phyloP scores from a whole-genome alignment of 805 yeast species.

The Barnettozyma pratensis region DNA sequence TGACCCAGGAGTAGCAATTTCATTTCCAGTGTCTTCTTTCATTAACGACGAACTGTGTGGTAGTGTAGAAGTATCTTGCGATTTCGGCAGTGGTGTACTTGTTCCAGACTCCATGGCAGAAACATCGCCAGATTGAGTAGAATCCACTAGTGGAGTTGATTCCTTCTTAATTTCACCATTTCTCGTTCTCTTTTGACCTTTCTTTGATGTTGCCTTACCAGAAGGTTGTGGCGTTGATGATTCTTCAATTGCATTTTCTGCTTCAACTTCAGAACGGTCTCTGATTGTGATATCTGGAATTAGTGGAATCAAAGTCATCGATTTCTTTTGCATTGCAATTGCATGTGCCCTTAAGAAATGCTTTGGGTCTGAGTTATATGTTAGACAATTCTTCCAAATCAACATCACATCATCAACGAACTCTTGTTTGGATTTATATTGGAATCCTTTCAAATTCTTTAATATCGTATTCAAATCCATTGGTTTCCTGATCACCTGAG shows the following conservation, averaged over 20 bases:
- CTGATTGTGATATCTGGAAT: conserved; percentile 86
- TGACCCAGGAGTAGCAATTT: not conserved
- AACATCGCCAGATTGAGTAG: not conserved
- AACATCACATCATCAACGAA: conserved; percentile 95
- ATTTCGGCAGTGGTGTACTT: conserved; percentile 2
- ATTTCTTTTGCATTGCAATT: conserved; percentile 89
- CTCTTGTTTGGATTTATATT: conserved; percentile 77
- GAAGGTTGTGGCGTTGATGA: conserved; percentile 21
- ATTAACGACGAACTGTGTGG: not conserved
- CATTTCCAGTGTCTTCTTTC: not conserved
- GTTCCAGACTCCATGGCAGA: not conserved
- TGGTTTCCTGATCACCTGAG: conserved; percentile 82
- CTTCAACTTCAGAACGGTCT: conserved; percentile 66
- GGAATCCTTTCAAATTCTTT: conserved; percentile 79
- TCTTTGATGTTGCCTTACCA: conserved; percentile 31
- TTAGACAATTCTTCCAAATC: conserved; percentile 91
- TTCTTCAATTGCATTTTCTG: conserved; percentile 27
- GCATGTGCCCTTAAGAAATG: conserved; percentile 92
- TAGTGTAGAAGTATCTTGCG: conserved; percentile 1
- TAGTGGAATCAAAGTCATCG: conserved; percentile 66
- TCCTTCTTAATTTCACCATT: conserved; percentile 31
- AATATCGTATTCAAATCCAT: conserved; percentile 95
- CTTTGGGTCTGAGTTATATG: conserved; percentile 91
- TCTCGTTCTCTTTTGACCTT: conserved; percentile 36
- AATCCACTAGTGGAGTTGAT: conserved; percentile 1